These are phyloP conservation scores for Lentinula guzmanii DNA, from an alignment of 768 basidiomycete species.

Conservation along the genomic window DNA sequence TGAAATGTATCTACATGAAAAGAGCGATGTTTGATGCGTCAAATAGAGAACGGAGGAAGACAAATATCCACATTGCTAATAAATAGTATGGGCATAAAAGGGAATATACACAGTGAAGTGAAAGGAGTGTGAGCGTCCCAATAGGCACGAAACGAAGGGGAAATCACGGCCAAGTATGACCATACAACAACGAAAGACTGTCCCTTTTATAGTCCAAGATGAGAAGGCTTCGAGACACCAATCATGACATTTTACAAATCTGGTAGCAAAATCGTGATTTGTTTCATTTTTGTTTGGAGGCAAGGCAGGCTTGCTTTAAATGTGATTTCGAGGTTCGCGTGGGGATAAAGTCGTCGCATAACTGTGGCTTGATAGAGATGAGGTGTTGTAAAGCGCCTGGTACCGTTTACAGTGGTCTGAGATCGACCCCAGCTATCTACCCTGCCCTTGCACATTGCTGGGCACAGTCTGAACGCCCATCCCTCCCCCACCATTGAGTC, in stretches of 20 bases:
- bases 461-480: constrained; percentile 5
- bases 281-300: neutral
- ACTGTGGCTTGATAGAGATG: neutral
- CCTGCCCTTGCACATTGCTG: constrained; percentile 1
- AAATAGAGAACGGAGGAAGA: neutral
- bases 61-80: neutral
- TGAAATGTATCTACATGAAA: neutral
- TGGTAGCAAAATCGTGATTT: neutral
- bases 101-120: neutral
- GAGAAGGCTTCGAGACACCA: neutral
- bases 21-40: neutral
- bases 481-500: constrained; percentile 3
- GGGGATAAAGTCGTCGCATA: neutral
- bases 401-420: neutral
- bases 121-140: neutral
- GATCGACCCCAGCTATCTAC: neutral
- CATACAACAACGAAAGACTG: neutral
- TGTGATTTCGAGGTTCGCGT: neutral
- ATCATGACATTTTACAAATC: neutral
- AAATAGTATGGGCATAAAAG: neutral
- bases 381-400: neutral
- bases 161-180: neutral
- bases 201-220: constrained; percentile 3
- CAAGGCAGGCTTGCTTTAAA: neutral
- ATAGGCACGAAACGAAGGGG: neutral